Evolutionary conservation across 1,284 basidiomycete species (phyloP).

Genomic region (Naganishia cerealis): DNA sequence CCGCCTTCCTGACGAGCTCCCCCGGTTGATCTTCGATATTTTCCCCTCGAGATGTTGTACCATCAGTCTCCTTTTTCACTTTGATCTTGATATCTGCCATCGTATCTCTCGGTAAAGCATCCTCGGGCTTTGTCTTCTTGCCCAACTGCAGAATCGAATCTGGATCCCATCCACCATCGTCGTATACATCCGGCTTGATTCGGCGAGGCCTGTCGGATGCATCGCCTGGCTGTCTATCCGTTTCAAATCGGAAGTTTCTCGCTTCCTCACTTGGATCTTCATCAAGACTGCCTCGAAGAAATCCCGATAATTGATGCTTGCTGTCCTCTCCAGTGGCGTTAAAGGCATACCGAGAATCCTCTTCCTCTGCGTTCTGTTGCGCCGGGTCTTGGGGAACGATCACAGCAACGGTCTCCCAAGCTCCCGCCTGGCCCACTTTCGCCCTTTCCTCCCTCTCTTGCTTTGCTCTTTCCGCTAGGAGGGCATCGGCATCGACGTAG

Average conservation of each 20-base stretch:
- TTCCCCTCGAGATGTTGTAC: conserved; percentile 5
- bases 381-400: background rate
- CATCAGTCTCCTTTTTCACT: conserved; percentile 40
- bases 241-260: conserved; percentile 23
- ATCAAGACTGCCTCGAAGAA: conserved; percentile 33
- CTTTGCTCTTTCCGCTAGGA: conserved; percentile 29
- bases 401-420: conserved; percentile 73
- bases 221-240: conserved; percentile 1
- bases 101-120: background rate
- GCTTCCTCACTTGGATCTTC: conserved; percentile 30
- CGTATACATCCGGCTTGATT: conserved; percentile 30
- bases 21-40: background rate
- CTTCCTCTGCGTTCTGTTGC: background rate
- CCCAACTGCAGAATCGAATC: conserved; percentile 40
- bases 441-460: conserved; percentile 58
- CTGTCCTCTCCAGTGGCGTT: background rate
- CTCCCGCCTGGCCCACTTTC: conserved; percentile 70
- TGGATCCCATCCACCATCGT: conserved; percentile 45
- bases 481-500: conserved; percentile 69
- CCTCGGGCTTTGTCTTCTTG: background rate
- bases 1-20: background rate
- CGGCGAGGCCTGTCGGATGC: background rate
- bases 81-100: conserved; percentile 44
- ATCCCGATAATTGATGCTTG: conserved; percentile 31
- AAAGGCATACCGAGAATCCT: conserved; percentile 6